Base-by-base conservation (phyloP, 495 filamentous ascomycete genomes). In the Wilcoxina mikolae region DNA sequence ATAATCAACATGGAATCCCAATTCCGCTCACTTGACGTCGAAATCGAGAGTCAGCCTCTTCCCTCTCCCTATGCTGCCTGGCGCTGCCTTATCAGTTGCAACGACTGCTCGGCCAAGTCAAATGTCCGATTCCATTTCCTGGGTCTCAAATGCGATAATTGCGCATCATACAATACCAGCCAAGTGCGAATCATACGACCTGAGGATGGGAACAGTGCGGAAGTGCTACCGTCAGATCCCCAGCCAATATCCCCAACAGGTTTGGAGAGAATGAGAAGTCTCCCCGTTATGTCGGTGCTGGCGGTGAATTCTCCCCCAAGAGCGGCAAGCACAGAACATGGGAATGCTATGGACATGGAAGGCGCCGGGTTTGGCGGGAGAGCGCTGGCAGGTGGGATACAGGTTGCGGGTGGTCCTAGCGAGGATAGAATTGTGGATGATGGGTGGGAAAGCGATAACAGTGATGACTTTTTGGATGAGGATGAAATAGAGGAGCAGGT, bases 1-100 rank as follows among this genome's bases (percentile, higher is more conserved):
- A 84, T 90, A 20, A 78, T 85, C 58, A 99, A 99, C 69, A 96
- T 99, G 91, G 91, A 96, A 62, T 77, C 83, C 25, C 87, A 89
- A 55, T 99, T 95, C 71, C 78, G 85, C 46, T 88, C 90, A 57
- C 72, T 94, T 23, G 87, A 94, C 67, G 75, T 85, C 22, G 79
- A 81, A 5, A 95, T 99, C 56, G 76, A 85, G 56, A 75, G 71
- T 18, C 91, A 99, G 62, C 93, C 91, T 7, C 95, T 99, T 85
- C 91, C 90, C 9, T 65, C 71, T 2, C 82, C 88, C 46, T 94
- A 89, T 64, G 76, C 72, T 55, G 81, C 85, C 62, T 85, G 86
- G 4, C 80, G 80, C 54, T 89, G 85, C 42, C 74, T 85, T 46
- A 76, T 96, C 47, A 82, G 83, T 52, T 99, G 91, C 65, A 96